phyloP scores from a whole-genome alignment of 2,329 filamentous ascomycete genomes.

The Geosmithia morbida region DNA sequence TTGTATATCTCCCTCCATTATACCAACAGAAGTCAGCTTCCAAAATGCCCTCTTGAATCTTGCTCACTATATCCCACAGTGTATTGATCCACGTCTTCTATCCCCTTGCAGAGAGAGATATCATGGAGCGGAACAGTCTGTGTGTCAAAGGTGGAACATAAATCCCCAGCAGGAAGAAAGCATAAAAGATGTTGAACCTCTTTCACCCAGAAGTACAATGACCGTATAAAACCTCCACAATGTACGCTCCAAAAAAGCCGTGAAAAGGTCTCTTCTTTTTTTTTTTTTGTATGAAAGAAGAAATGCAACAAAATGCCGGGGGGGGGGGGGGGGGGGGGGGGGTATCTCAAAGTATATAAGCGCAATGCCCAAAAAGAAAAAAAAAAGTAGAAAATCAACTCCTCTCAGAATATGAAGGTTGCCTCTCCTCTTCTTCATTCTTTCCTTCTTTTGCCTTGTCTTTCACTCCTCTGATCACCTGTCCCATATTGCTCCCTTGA shows the following conservation, averaged over 20 bases:
- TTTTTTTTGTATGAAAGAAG: neutral
- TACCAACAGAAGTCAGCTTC: too few relatives aligned
- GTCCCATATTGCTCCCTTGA: too few relatives aligned
- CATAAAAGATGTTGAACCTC: constrained; percentile 32
- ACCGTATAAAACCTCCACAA: constrained; percentile 1
- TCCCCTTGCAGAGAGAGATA: too few relatives aligned
- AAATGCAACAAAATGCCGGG: neutral
- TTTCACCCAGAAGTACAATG: constrained; percentile 17
- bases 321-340: too few relatives aligned
- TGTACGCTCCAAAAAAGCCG: constrained; percentile 2
- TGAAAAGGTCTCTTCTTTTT: neutral
- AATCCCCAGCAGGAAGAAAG: neutral
- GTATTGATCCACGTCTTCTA: too few relatives aligned
- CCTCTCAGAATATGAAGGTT: constrained; percentile 12
- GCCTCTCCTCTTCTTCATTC: constrained; percentile 13
- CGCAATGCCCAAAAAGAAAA: neutral
- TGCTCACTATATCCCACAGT: too few relatives aligned
- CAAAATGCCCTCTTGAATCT: too few relatives aligned
- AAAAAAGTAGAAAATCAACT: neutral
- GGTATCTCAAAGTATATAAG: neutral
- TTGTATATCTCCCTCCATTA: too few relatives aligned
- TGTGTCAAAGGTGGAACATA: too few relatives aligned
- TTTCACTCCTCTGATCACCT: neutral
- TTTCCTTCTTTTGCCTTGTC: neutral
- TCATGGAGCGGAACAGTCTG: too few relatives aligned